Evolutionary conservation across 805 yeast genomes (phyloP).

Genomic region (Wickerhamiella occidentalis): DNA sequence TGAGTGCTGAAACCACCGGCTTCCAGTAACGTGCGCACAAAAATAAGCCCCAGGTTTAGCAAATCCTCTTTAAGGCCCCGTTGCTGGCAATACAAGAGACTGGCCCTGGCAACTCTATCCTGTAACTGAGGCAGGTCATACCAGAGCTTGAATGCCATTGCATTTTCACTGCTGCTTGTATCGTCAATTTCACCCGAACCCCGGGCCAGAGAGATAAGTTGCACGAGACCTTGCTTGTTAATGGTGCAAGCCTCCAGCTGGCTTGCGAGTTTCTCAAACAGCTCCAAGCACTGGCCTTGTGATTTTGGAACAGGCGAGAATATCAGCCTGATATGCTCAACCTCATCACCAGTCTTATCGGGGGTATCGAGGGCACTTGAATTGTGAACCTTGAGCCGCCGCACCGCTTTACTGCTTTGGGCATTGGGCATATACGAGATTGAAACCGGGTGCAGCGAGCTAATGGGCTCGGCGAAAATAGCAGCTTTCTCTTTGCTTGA

Average conservation of each 20-base stretch:
- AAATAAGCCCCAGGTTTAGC: constrained; percentile 18
- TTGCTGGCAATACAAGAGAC: neutral
- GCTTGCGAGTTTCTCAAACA: constrained; percentile 16
- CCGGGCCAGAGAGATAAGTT: constrained; percentile 10
- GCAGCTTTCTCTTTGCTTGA: constrained; percentile 1
- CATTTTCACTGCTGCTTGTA: neutral
- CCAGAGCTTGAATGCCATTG: neutral
- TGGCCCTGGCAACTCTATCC: constrained; percentile 3
- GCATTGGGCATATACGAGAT: constrained; percentile 7
- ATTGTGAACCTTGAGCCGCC: neutral
- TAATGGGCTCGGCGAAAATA: constrained; percentile 6
- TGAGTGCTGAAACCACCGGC: constrained; percentile 13
- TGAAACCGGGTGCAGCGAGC: constrained; percentile 9
- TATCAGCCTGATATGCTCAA: neutral
- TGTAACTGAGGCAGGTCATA: constrained; percentile 5
- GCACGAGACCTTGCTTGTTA: constrained; percentile 19
- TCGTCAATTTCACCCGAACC: neutral
- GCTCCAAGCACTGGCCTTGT: neutral
- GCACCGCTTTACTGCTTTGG: constrained; percentile 6
- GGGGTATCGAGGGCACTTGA: constrained; percentile 3
- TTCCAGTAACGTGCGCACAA: constrained; percentile 16
- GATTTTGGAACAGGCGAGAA: constrained; percentile 3
- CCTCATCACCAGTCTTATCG: neutral
- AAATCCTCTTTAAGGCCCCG: constrained; percentile 14
- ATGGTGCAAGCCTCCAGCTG: constrained; percentile 17